phyloP scores from a whole-genome alignment of 2,329 filamentous ascomycete genomes.

The Alternaria conjuncta region DNA sequence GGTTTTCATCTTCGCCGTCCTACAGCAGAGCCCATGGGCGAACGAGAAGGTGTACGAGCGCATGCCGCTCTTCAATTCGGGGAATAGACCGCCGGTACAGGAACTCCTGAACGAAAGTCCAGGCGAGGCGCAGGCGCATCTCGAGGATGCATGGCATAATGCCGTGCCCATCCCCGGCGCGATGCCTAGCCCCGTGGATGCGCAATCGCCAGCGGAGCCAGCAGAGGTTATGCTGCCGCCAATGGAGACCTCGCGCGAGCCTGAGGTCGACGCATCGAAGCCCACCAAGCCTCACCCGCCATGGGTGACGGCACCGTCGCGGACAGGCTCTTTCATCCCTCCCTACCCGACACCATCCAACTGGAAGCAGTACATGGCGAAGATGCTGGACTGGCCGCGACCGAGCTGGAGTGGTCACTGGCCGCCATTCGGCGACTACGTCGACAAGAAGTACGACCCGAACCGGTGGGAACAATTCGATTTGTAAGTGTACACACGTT shows the following conservation, averaged over 20 bases:
- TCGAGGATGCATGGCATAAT: constrained; percentile 33
- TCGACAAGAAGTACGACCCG: constrained; percentile 53
- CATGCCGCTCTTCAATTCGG: constrained; percentile 27
- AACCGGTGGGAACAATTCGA: constrained; percentile 57
- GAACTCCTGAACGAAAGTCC: constrained; percentile 12
- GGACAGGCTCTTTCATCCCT: constrained; percentile 21
- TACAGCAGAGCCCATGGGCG: constrained; percentile 39
- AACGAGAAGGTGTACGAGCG: constrained; percentile 34
- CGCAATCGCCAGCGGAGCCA: not conserved
- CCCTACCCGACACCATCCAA: constrained; percentile 26
- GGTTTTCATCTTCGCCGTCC: constrained; percentile 36
- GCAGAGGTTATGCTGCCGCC: constrained; percentile 1
- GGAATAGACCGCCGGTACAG: constrained; percentile 17
- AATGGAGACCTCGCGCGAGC: constrained; percentile 3
- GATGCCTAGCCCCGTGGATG: not conserved
- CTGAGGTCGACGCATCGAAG: not conserved
- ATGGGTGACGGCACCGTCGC: constrained; percentile 31
- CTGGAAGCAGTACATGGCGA: constrained; percentile 48
- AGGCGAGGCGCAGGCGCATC: constrained; percentile 18
- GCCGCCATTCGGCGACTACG: constrained; percentile 54
- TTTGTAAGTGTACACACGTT: constrained; percentile 27
- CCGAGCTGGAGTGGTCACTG: constrained; percentile 50
- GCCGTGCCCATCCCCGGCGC: constrained; percentile 21
- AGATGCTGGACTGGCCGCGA: constrained; percentile 52
- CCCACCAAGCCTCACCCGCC: constrained; percentile 25